Percentiles rank a stretch among this genome's conserved stretches.
phyloP scores from a whole-genome alignment of 345 rosid genomes.

The Salix brachista region DNA sequence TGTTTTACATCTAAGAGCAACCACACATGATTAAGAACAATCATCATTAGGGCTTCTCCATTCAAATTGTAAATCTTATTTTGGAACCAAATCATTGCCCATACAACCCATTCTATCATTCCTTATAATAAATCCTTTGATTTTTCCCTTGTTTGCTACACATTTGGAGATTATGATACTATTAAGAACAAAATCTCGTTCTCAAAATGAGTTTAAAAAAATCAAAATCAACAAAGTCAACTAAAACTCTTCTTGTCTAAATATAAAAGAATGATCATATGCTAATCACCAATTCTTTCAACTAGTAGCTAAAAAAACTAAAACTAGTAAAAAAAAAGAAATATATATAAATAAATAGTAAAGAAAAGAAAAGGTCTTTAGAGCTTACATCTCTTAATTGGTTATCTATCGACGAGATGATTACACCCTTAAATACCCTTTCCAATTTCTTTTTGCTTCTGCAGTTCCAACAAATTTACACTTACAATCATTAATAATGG shows the following conservation, averaged over 20 bases:
- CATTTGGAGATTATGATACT: constrained; percentile 68
- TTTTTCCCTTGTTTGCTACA: constrained; percentile 16
- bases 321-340: not conserved
- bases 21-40: constrained; percentile 75
- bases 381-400: too few relatives aligned
- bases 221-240: not conserved
- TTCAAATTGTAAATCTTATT: constrained; percentile 35
- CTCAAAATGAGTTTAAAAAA: constrained; percentile 45
- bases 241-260: not conserved
- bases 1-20: constrained; percentile 45
- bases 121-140: constrained; percentile 34
- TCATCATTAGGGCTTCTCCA: constrained; percentile 30
- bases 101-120: constrained; percentile 23
- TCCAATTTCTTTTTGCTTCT: constrained; percentile 22
- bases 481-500: not conserved
- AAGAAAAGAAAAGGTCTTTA: not conserved
- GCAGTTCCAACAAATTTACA: constrained; percentile 29
- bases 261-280: not conserved
- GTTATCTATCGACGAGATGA: constrained; percentile 7
- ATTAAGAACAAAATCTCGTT: constrained; percentile 31
- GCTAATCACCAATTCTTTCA: not conserved
- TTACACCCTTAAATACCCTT: constrained; percentile 28
- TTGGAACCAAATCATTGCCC: constrained; percentile 21
- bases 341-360: too few relatives aligned
- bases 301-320: not conserved